Percentiles rank a stretch among this genome's conserved stretches.
Evolutionary conservation across 148 eudicot genomes (phyloP).

Genomic region (Fagopyrum esculentum): DNA sequence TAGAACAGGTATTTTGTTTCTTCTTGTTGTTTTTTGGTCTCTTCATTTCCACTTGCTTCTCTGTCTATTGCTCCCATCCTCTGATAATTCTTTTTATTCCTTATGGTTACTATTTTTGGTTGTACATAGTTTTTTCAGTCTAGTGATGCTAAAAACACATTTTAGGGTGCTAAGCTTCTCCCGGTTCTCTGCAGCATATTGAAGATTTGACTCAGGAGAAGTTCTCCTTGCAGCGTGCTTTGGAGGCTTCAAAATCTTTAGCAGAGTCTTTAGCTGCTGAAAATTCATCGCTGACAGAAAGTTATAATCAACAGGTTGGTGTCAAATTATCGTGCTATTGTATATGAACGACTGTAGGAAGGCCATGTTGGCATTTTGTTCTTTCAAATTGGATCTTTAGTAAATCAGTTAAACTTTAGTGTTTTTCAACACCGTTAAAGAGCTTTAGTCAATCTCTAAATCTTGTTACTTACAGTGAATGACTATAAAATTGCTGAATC

Average conservation of each 20-base stretch:
- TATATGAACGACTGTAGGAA: background rate
- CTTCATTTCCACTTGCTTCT: background rate
- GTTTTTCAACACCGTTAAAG: too few species aligned
- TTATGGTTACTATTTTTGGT: background rate
- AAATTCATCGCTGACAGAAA: slow-evolving; percentile 90
- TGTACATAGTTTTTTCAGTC: background rate
- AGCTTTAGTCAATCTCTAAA: background rate
- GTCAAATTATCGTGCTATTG: background rate
- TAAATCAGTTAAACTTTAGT: too few species aligned
- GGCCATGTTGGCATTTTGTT: background rate
- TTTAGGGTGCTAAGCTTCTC: slow-evolving; percentile 2
- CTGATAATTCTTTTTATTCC: background rate
- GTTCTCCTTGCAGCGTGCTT: slow-evolving; percentile 84
- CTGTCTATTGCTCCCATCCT: background rate
- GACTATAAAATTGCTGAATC: background rate
- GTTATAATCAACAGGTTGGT: slow-evolving; percentile 87
- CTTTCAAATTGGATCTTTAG: background rate
- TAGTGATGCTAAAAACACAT: background rate
- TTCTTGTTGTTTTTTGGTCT: background rate
- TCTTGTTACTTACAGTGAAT: background rate
- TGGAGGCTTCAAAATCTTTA: slow-evolving; percentile 76
- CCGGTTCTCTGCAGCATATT: slow-evolving; percentile 57
- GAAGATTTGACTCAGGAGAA: slow-evolving; percentile 96
- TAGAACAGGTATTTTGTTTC: slow-evolving; percentile 66
- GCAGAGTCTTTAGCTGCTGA: slow-evolving; percentile 89